phyloP scores from a whole-genome alignment of 2,329 filamentous ascomycete species.

The Harringtonia lauricola region DNA sequence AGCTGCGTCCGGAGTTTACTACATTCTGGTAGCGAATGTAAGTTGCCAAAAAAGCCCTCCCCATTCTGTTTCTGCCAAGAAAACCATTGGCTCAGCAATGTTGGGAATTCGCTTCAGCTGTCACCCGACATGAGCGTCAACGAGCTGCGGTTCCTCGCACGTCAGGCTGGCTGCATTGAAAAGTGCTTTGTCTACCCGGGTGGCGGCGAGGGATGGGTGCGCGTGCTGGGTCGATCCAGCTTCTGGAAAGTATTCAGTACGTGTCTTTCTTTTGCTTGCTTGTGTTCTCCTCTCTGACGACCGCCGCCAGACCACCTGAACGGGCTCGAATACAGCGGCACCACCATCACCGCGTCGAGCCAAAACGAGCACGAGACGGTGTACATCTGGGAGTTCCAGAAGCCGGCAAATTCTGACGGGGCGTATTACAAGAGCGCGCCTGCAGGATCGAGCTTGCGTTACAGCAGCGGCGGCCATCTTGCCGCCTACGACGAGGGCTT shows the following conservation, averaged over 20 bases:
- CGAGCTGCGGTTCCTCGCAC: constrained; percentile 1
- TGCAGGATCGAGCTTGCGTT: no score
- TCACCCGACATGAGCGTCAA: background rate
- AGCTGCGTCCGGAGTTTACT: constrained; percentile 1
- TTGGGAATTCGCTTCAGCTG: constrained; percentile 1
- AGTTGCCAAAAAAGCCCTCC: background rate
- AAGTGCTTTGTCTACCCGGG: constrained; percentile 7
- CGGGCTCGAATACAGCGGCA: constrained; percentile 1
- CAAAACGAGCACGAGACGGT: constrained; percentile 3
- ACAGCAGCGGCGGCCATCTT: no score
- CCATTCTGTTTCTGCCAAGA: no score
- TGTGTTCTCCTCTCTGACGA: background rate
- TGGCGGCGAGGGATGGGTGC: constrained; percentile 6
- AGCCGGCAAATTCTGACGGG: background rate
- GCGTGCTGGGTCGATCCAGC: background rate
- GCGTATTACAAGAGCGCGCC: no score
- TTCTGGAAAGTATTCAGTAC: constrained; percentile 3
- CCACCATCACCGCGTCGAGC: constrained; percentile 1
- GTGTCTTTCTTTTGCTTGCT: background rate
- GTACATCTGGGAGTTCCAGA: constrained; percentile 5
- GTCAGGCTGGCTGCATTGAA: constrained; percentile 1
- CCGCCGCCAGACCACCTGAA: constrained; percentile 1
- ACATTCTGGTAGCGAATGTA: constrained; percentile 9
- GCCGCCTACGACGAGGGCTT: no score
- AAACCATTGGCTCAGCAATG: background rate